Base-by-base conservation (phyloP, 495 filamentous ascomycete genomes). In the Talaromyces nanjingensis region DNA sequence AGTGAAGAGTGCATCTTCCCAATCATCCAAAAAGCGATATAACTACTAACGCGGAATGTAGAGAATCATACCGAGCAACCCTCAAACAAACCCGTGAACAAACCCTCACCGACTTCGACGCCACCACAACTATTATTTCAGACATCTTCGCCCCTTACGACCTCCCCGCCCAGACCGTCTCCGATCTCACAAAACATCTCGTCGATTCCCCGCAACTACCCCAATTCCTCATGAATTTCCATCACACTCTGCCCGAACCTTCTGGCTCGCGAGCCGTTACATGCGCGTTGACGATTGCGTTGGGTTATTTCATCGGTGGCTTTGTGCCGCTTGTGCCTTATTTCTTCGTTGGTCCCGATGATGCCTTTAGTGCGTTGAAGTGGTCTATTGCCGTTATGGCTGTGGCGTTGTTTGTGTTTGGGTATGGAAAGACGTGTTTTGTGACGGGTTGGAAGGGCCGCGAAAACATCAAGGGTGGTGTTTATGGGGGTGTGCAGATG, bases 271-370 rank as follows among this genome's bases (percentile, higher is more conserved):
- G 83, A 6, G 81, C 85, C 42, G 74, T 83, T 25, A 83, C 81
- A n/a, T 88, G 86, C 65, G 81, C 83, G 58, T 65, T 86, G 14
- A 88, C 86, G 0, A 87, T 93, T 58, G 85, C 88, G 0, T 65
- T 87, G 6, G 88, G 87, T 7, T 93, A 93, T 72, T 84, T 91
- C 65, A 71, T 92, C 59, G 90, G 89, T 27, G 90, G 90, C 2
- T 81, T 89, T 25, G 74, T 92, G 0, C 89, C 89, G 11, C 72
- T 92, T 7, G 69, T 91, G n/a, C 90, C 89, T 4, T 93, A 93
- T 70, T 87, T 93, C 68, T 89, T 88, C 64, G 86, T 91, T 37
- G 76, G 77, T 0, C 73, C 74, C 11, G 34, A 73, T 2, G 73
- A 83, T n/a, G 86, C 89, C 2, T 78, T 80, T 59, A 56, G 79